Conservation (phyloP, 257 asterid genomes). For the Haberlea rhodopensis region DNA sequence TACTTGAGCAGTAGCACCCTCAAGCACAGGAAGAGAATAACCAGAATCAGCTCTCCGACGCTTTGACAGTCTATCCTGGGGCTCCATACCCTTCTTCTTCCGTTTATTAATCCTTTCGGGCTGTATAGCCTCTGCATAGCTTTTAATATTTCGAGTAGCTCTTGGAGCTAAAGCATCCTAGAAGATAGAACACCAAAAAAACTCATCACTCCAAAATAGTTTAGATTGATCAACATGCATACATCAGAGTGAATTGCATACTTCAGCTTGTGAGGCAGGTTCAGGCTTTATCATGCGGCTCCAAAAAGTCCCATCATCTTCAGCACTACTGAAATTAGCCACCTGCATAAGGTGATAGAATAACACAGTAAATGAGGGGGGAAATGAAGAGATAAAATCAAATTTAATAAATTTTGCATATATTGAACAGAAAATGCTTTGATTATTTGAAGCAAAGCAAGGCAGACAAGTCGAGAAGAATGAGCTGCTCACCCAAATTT, state of each 20-base stretch:
- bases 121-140: slow-evolving; percentile 85
- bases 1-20: slow-evolving; percentile 95
- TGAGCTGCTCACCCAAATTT: not conserved
- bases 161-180: slow-evolving; percentile 97
- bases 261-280: slow-evolving; percentile 77
- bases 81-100: slow-evolving; percentile 72
- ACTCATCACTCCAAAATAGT: slow-evolving; percentile 17
- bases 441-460: not conserved
- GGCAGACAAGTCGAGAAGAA: slow-evolving; percentile 6
- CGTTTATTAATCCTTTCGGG: slow-evolving; percentile 66
- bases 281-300: slow-evolving; percentile 99
- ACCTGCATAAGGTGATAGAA: slow-evolving; percentile 51
- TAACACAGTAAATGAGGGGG: slow-evolving; percentile 20
- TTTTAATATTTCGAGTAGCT: slow-evolving; percentile 87
- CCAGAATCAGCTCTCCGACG: slow-evolving; percentile 78
- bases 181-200: slow-evolving; percentile 23
- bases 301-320: slow-evolving; percentile 98
- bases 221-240: slow-evolving; percentile 22
- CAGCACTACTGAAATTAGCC: slow-evolving; percentile 89
- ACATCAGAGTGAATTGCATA: slow-evolving; percentile 31
- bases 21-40: slow-evolving; percentile 70
- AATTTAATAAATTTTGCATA: not conserved
- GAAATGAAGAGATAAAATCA: not conserved
- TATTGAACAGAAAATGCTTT: not conserved
- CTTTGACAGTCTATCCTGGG: slow-evolving; percentile 77